phyloP scores from a whole-genome alignment of 1,139 yeast genomes.

The Geotrichum reessii region DNA sequence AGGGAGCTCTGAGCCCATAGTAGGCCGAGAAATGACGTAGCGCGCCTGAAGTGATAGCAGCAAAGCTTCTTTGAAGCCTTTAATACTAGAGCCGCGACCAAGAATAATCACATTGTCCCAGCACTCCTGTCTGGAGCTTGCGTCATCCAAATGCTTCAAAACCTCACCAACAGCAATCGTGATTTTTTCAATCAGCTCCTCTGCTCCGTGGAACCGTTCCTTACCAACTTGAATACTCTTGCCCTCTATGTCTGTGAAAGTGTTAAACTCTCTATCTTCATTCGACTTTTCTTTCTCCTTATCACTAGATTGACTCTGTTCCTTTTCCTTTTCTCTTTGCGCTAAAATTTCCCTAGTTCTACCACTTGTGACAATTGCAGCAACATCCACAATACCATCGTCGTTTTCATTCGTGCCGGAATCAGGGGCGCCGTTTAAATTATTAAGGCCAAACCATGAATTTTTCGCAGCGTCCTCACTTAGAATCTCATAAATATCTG shows the following conservation, averaged over 20 bases:
- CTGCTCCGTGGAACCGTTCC: slow-evolving; percentile 80
- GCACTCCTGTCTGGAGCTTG: slow-evolving; percentile 70
- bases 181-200: slow-evolving; percentile 50
- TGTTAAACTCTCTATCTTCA: slow-evolving; percentile 49
- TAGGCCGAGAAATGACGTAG: slow-evolving; percentile 45
- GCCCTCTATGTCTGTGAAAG: slow-evolving; percentile 56
- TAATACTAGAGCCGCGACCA: slow-evolving; percentile 70
- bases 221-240: slow-evolving; percentile 62
- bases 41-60: slow-evolving; percentile 54
- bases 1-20: slow-evolving; percentile 37
- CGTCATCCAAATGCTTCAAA: slow-evolving; percentile 54
- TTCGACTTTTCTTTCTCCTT: slow-evolving; percentile 39
- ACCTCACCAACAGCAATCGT: slow-evolving; percentile 51
- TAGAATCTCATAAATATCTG: slow-evolving; percentile 72
- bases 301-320: slow-evolving; percentile 32
- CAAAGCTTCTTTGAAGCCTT: slow-evolving; percentile 71
- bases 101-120: slow-evolving; percentile 78
- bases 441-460: slow-evolving; percentile 56
- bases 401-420: slow-evolving; percentile 42
- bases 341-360: slow-evolving; percentile 61
- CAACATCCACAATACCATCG: slow-evolving; percentile 80
- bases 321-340: slow-evolving; percentile 48
- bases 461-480: slow-evolving; percentile 52
- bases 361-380: slow-evolving; percentile 78
- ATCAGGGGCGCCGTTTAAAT: slow-evolving; percentile 38